A percentile compares a stretch with the other conserved stretches of the same genome.
These are phyloP conservation scores for Nigrospora osmanthi DNA, from an alignment of 2,329 filamentous ascomycete species.

Conservation along the genomic window DNA sequence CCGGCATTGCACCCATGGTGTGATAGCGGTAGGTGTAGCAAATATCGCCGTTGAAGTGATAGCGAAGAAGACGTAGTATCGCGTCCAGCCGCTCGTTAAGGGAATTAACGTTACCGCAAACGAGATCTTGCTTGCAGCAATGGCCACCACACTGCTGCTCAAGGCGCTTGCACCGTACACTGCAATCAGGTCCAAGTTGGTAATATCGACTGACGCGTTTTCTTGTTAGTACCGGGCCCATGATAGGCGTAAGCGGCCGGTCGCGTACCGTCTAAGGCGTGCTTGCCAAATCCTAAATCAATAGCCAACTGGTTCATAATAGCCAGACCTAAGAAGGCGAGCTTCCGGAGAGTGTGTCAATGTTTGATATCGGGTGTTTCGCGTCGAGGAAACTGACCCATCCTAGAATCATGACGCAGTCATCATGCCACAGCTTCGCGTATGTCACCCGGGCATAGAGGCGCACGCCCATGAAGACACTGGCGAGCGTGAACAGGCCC, in stretches of 20 bases:
- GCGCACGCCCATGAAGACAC: background rate
- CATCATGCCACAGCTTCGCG: slow-evolving; percentile 16
- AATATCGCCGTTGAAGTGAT: too few species aligned
- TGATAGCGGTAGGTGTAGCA: too few species aligned
- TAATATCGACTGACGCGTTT: slow-evolving; percentile 3
- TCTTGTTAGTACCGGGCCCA: too few species aligned
- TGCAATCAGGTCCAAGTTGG: too few species aligned
- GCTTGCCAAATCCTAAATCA: slow-evolving; percentile 2
- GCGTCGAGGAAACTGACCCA: slow-evolving; percentile 7
- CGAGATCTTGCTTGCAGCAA: too few species aligned
- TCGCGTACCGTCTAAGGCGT: slow-evolving; percentile 20
- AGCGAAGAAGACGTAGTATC: too few species aligned
- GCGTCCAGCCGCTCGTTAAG: too few species aligned
- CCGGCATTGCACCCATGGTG: background rate
- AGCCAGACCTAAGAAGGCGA: too few species aligned
- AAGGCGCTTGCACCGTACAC: slow-evolving; percentile 5
- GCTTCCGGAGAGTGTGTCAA: too few species aligned
- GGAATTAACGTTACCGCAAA: too few species aligned
- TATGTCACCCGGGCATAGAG: background rate
- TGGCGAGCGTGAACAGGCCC: too few species aligned
- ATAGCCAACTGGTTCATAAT: background rate
- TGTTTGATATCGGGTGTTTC: too few species aligned
- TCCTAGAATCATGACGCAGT: slow-evolving; percentile 15
- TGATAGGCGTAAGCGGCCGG: slow-evolving; percentile 12
- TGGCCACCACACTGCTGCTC: slow-evolving; percentile 6